Evolutionary conservation across 2,329 filamentous ascomycete species (phyloP), one percentile per base, ranked within the genome.

Genomic region (Cytospora mali): DNA sequence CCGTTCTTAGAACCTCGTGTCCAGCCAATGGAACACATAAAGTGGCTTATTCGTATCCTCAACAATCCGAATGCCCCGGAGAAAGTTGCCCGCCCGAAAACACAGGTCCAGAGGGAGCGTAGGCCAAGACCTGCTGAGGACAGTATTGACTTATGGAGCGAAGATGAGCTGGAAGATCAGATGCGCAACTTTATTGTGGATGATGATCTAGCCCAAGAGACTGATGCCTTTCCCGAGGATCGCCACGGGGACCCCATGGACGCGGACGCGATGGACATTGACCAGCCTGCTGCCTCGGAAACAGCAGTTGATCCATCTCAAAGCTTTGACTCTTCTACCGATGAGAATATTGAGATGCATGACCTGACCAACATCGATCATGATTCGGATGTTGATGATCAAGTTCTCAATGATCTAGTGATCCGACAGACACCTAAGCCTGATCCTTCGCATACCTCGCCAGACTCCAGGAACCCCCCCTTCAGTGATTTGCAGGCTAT

Each of bases 21-120:
- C 0, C 81, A 84, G 39, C 82, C 89, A 60, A 82, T 84, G 55
- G 77, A 88, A 69, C 74, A 84, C 46, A 72, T 81, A 10, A 69
- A 71, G 9, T 88, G 84, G 84, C 71, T 78, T 3, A 76, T 83
- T n/a, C 67, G 72, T 7, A 68, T 83, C 27, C 74, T 87, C 5
- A 73, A 75, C 46, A 76, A 76, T 21, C 77, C 49, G 25, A 18
- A 75, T 16, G 75, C 75, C 53, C 79, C 80, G 0, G 73, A 76
- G 3, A 79, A 76, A 57, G 33, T 58, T 71, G 71, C 14, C 66
- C 69, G 18, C 64, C 62, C 0, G 49, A 33, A 27, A 31, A 27
- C 64, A 52, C 74, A 70, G 53, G 75, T 72, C 9, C 71, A 67
- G 14, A 74, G 68, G 54, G 63, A 61, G 35, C 59, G 9, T 7